Base-by-base conservation (phyloP, 768 basidiomycete species). In the Stropharia rugosoannulata region DNA sequence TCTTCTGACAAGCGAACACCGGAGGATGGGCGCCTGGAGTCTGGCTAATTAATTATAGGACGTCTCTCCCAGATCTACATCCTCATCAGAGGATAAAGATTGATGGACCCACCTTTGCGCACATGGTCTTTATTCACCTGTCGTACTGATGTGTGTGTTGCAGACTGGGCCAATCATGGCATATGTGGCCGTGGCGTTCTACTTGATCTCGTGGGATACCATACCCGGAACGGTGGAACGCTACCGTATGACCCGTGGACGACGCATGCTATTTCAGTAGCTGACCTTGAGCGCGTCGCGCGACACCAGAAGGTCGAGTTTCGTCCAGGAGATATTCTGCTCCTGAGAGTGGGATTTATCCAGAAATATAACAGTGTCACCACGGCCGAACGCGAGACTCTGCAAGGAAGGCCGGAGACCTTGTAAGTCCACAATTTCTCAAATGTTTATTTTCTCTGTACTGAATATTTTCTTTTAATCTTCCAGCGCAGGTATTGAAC, bases 161-260 rank as follows among this genome's bases (percentile, higher is more conserved):
- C 54, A 87, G 87, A 87, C 63, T 88, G 85, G 86, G 83, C 87
- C 1, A 77, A 76, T 16, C 87, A 87, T 62, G 86, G 87, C 0
- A 86, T 87, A 41, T 84, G 83, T 50, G 85, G 86, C 1, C 80
- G 87, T 2, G 87, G 85, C 16, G 83, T 89, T 45, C 69, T 88
- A 18, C 76, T 89, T 35, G 86, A 89, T 68, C 67, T 87, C 35
- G 83, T 87, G 51, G 67, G 74, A 10, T 80, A 79, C 67, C 78
- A 80, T 55, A 80, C 77, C 1, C 72, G 73, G 8, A 64, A 67
- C 3, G 66, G 72, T 6, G 64, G 60, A 2, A 56, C 65, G 4
- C 67, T 85, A 1, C 85, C 84, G 0, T 87, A 85, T 59, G 80
- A 87, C 65, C 86, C 87, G 2, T 87, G 85, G 84, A 72, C 76